Evolutionary conservation across 2,329 filamentous ascomycete species (phyloP).

Genomic region (Paecilomyces sp.): DNA sequence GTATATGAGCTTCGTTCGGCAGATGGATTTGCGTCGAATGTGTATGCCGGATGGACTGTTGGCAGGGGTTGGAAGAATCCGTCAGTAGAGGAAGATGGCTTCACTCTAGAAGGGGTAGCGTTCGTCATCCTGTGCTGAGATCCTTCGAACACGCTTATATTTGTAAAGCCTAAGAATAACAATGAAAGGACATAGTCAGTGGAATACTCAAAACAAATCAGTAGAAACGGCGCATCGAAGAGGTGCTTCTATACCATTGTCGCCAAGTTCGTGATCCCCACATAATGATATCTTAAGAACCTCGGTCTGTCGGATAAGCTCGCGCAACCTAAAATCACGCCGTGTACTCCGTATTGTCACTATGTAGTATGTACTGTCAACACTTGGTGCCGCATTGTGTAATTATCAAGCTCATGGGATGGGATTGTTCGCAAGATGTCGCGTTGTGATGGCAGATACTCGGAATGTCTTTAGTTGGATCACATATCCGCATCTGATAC

Average conservation of each 20-base stretch:
- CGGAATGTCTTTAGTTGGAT: too few species aligned
- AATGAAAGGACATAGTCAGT: neutral
- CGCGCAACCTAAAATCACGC: neutral
- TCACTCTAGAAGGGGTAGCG: conserved; percentile 6
- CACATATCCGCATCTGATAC: too few species aligned
- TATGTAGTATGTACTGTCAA: too few species aligned
- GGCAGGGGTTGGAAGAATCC: conserved; percentile 18
- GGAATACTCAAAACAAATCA: neutral
- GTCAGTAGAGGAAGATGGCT: conserved; percentile 15
- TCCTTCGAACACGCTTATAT: too few species aligned
- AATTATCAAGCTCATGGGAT: too few species aligned
- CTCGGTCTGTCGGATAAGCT: neutral
- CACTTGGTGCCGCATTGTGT: too few species aligned
- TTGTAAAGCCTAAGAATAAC: too few species aligned
- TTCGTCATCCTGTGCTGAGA: neutral
- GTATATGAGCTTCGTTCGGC: neutral
- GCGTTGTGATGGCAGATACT: too few species aligned
- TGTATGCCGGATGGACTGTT: conserved; percentile 9
- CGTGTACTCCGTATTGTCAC: neutral
- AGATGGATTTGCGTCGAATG: conserved; percentile 8
- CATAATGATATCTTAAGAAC: neutral
- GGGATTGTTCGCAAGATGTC: too few species aligned
- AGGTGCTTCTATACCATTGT: neutral
- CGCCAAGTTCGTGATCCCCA: neutral
- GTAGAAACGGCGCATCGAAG: neutral